Evolutionary conservation across 2,329 filamentous ascomycete species (phyloP).

Genomic region (Fusarium drepaniforme): DNA sequence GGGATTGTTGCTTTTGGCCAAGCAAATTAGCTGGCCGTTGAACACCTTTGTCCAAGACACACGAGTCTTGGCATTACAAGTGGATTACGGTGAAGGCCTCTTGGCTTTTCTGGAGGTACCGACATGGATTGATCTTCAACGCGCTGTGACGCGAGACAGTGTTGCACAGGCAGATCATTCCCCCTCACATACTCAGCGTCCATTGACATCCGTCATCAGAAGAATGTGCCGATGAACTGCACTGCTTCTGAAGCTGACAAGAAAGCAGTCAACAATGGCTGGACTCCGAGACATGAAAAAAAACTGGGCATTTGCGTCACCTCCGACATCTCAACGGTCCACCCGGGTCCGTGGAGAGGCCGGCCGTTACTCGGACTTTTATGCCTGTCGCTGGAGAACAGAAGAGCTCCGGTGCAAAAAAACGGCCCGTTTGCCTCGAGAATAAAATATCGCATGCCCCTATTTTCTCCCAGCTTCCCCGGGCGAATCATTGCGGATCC

Average conservation of each 20-base stretch:
- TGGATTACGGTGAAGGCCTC: not conserved
- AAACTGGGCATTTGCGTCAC: constrained; percentile 29
- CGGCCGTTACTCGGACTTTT: constrained; percentile 43
- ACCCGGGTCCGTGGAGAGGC: constrained; percentile 38
- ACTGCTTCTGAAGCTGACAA: not conserved
- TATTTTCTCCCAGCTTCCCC: constrained; percentile 18
- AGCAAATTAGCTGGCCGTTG: not conserved
- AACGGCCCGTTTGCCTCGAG: constrained; percentile 36
- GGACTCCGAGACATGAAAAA: constrained; percentile 3
- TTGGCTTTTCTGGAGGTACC: not conserved
- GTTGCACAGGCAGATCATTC: not conserved
- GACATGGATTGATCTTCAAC: constrained; percentile 10
- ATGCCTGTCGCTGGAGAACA: constrained; percentile 41
- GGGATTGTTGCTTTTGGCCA: constrained; percentile 8
- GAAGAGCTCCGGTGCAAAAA: constrained; percentile 21
- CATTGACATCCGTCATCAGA: not conserved
- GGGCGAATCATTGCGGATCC: constrained; percentile 9
- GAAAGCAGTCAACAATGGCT: not conserved
- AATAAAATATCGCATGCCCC: constrained; percentile 32
- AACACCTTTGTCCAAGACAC: not conserved
- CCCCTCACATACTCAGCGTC: not conserved
- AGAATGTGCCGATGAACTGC: not conserved
- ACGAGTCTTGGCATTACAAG: constrained; percentile 7
- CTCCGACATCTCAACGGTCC: constrained; percentile 24
- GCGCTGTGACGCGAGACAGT: constrained; percentile 10